Percentiles rank a stretch among this genome's conserved stretches.
These are phyloP conservation scores for Cicer bijugum DNA, from an alignment of 306 rosid genomes.

Conservation along the genomic window DNA sequence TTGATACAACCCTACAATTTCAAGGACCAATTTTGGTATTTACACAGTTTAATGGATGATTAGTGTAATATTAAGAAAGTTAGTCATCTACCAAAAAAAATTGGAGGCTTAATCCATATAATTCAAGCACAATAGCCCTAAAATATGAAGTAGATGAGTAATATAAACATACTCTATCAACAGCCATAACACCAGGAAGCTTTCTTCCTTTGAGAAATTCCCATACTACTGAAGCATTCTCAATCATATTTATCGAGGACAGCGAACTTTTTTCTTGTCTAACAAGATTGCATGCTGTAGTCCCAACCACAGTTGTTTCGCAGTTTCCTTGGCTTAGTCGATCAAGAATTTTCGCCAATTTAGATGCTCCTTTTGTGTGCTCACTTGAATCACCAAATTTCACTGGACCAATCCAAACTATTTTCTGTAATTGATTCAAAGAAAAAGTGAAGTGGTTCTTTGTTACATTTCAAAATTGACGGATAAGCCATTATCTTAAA, in stretches of 20 bases:
- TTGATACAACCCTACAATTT: too few species aligned
- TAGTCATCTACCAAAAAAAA: conserved; percentile 13
- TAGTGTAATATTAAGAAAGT: conserved; percentile 18
- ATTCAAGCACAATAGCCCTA: conserved; percentile 22
- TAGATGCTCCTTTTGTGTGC: conserved; percentile 57
- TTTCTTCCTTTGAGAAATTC: conserved; percentile 88
- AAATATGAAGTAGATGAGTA: conserved; percentile 21
- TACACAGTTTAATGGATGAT: not conserved
- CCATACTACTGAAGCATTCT: conserved; percentile 87
- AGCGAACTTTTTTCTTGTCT: conserved; percentile 55
- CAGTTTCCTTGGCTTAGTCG: conserved; percentile 57
- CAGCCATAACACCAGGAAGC: conserved; percentile 80
- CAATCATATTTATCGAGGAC: conserved; percentile 55
- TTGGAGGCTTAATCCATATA: conserved; percentile 12
- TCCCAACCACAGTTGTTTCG: conserved; percentile 74
- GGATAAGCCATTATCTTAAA: not conserved
- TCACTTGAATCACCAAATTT: conserved; percentile 55
- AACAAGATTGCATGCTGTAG: conserved; percentile 60
- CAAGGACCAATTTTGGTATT: too few species aligned
- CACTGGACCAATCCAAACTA: conserved; percentile 86
- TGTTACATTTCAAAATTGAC: conserved; percentile 20
- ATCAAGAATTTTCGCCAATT: conserved; percentile 67
- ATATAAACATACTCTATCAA: conserved; percentile 68
- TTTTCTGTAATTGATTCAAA: conserved; percentile 58
- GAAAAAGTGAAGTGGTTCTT: conserved; percentile 31